Conservation (phyloP, 768 basidiomycete species). For the Amanita rubescens region DNA sequence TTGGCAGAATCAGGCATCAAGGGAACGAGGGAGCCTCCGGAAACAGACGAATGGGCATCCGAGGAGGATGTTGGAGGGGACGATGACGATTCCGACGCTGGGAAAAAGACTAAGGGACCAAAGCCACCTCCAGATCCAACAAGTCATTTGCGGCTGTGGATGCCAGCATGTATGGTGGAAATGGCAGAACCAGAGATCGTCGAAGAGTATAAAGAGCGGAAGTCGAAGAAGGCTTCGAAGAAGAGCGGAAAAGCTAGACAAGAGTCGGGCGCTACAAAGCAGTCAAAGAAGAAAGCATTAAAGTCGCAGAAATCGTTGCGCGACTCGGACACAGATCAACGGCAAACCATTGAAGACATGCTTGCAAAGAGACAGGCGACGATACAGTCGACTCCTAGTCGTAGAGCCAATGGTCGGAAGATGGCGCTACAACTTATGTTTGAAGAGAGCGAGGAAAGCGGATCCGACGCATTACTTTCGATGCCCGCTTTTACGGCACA, state of each 20-base stretch:
- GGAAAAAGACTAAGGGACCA: conserved; percentile 19
- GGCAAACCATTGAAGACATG: not conserved
- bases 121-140: conserved; percentile 42
- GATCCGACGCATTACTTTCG: not conserved
- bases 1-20: conserved; percentile 61
- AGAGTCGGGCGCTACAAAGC: conserved; percentile 11
- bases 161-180: conserved; percentile 73
- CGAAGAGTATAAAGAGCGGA: conserved; percentile 45
- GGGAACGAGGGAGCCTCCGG: conserved; percentile 45
- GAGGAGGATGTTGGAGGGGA: conserved; percentile 39
- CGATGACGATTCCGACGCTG: conserved; percentile 19
- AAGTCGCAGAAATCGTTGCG: not conserved
- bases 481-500: not conserved
- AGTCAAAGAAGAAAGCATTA: conserved; percentile 11
- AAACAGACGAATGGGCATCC: conserved; percentile 41
- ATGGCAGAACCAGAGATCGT: conserved; percentile 62
- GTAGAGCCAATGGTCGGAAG: not conserved
- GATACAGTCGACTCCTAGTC: not conserved
- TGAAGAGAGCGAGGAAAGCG: conserved; percentile 1
- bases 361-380: not conserved
- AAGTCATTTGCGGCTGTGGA: conserved; percentile 65
- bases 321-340: not conserved
- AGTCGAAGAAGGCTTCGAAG: conserved; percentile 42
- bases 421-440: not conserved
- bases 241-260: conserved; percentile 36